Base-by-base conservation (phyloP, 2,329 filamentous ascomycete genomes). In the Aspergillus sp. region DNA sequence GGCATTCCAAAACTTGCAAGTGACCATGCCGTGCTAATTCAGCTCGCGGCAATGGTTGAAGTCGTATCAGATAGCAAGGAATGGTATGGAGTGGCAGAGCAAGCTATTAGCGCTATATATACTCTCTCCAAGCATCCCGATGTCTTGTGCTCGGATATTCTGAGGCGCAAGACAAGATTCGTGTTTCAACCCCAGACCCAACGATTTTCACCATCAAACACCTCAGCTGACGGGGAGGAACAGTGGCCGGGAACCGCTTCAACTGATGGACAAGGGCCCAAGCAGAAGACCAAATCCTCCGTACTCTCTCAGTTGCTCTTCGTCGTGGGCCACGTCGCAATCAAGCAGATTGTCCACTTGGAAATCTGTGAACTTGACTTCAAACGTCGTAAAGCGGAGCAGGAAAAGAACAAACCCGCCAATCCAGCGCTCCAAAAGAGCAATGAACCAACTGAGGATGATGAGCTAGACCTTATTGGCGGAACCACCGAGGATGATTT, bases 351-450 rank as follows among this genome's bases (percentile, higher is more conserved):
- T 56, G 94, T 98, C 1, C 93, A 98, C 64, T 79, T 98, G 8
- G 93, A 98, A 59, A 77, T 97, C n/a, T 95, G 90, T 64, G 93
- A 98, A 62, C 82, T 93, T 39, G 93, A 98, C 66, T 98, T 98
- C 69, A 98, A 98, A 74, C 86, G 91, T 42, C 81, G 91, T 53
- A 98, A 98, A 74, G 64, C 64, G 6, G 71, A 72, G 65, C 64
- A 70, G 58, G 62, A 74, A 63, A 69, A 75, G 64, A 72, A 66
- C 39, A 73, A 73, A 56, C 65, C 54, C 32, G 66, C 68, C 40
- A 69, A 56, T 42, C 57, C 67, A 50, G 70, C 68, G 30, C 61
- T 66, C 5, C 68, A 74, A 46, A 70, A 72, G 43, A 68, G 74
- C 44, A 76, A 79, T 49, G 75, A 78, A 47, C 75, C 76, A 55